Conservation (phyloP, 2,329 filamentous ascomycete species). For the Mollisia scopiformis region DNA sequence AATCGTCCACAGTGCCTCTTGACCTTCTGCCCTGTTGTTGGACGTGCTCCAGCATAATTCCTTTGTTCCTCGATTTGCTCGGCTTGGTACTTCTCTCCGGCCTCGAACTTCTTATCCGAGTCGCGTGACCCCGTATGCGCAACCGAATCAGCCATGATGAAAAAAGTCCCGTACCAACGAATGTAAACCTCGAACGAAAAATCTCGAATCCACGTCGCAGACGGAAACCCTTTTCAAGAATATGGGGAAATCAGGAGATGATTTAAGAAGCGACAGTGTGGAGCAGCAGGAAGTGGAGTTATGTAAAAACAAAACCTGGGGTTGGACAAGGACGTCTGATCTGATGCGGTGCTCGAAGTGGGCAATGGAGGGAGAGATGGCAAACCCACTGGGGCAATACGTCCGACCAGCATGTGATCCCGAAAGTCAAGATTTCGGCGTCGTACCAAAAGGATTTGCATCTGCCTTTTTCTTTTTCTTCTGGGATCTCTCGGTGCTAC, state of each 20-base stretch:
- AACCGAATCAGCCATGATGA: not conserved
- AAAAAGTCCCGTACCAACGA: no score
- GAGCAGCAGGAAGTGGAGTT: constrained; percentile 19
- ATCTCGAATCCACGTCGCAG: constrained; percentile 8
- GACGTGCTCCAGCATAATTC: not conserved
- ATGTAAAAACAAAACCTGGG: constrained; percentile 23
- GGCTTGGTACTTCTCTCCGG: constrained; percentile 1
- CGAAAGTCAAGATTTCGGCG: constrained; percentile 3
- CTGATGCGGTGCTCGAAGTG: not conserved
- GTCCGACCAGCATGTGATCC: constrained; percentile 27
- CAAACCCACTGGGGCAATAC: constrained; percentile 22
- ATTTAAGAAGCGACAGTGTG: constrained; percentile 6
- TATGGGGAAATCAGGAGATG: not conserved
- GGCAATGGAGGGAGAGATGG: not conserved
- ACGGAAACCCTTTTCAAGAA: constrained; percentile 6
- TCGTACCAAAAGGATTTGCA: not conserved
- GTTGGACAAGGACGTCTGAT: not conserved
- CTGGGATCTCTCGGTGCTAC: not conserved
- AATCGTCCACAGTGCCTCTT: constrained; percentile 42
- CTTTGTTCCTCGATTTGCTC: not conserved
- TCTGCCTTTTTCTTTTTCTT: not conserved
- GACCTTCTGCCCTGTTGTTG: constrained; percentile 24
- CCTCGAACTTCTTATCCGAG: constrained; percentile 21
- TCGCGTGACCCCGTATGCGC: not conserved
- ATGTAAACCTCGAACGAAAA: not conserved